A percentile compares a stretch with the other conserved stretches of the same genome.
These are phyloP conservation scores for Fusarium graminum DNA, from an alignment of 2,329 filamentous ascomycete genomes.

Conservation along the genomic window DNA sequence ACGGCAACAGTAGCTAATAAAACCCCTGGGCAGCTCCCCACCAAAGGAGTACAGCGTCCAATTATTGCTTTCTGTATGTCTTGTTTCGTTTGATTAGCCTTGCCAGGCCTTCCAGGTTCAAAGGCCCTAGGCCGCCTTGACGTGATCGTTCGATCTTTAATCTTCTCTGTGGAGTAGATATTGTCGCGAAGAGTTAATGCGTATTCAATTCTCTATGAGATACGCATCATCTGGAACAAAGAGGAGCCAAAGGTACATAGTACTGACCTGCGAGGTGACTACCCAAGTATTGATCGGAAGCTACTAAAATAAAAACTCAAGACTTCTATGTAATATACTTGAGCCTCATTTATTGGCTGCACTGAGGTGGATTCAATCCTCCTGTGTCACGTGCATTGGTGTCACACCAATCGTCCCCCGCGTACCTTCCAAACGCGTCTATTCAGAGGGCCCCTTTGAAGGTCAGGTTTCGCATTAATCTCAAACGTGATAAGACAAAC, in stretches of 20 bases:
- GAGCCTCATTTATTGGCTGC: conserved; percentile 1
- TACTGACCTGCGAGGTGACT: too few species aligned
- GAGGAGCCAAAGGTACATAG: background rate
- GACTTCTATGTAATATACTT: background rate
- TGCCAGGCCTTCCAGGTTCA: conserved; percentile 23
- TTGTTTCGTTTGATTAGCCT: conserved; percentile 44
- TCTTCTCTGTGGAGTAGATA: conserved; percentile 6
- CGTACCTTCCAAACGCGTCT: conserved; percentile 36
- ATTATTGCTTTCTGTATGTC: conserved; percentile 26
- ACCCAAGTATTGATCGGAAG: too few species aligned
- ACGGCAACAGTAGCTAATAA: conserved; percentile 38
- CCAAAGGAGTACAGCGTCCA: conserved; percentile 26
- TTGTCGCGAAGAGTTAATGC: background rate
- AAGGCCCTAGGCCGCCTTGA: conserved; percentile 32
- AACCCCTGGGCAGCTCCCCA: conserved; percentile 37
- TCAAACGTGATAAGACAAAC: conserved; percentile 3
- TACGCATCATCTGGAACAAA: background rate
- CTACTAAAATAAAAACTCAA: conserved; percentile 18
- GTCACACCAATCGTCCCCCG: conserved; percentile 34
- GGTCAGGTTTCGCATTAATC: conserved; percentile 18
- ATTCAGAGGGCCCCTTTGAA: conserved; percentile 2
- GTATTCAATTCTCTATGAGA: background rate
- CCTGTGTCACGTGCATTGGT: conserved; percentile 45
- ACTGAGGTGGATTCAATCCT: conserved; percentile 4
- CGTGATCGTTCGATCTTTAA: conserved; percentile 37